phyloP scores from a whole-genome alignment of 805 yeast genomes.

The Peterozyma xylosa region DNA sequence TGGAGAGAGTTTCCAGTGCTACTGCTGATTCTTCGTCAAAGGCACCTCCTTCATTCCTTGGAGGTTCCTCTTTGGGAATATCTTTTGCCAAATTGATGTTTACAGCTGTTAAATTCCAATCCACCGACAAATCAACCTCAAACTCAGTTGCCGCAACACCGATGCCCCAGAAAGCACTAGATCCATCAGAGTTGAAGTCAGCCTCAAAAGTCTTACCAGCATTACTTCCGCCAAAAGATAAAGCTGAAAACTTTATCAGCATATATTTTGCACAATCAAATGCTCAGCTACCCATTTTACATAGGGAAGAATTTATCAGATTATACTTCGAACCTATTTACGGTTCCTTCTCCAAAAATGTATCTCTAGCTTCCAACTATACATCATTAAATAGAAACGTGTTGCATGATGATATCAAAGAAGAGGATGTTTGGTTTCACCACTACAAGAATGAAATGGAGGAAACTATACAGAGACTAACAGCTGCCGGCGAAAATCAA shows the following conservation, averaged over 20 bases:
- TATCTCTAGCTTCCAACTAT: constrained; percentile 52
- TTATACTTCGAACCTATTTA: constrained; percentile 72
- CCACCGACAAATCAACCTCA: constrained; percentile 9
- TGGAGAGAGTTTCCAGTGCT: constrained; percentile 18
- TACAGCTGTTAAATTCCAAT: constrained; percentile 63
- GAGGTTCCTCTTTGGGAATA: constrained; percentile 46
- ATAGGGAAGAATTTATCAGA: constrained; percentile 67
- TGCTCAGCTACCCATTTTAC: constrained; percentile 77
- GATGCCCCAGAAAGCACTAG: constrained; percentile 13
- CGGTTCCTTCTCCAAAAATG: constrained; percentile 50
- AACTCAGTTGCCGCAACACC: constrained; percentile 8
- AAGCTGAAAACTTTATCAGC: constrained; percentile 59
- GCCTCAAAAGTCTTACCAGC: constrained; percentile 28
- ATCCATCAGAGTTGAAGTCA: constrained; percentile 18
- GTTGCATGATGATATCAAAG: constrained; percentile 18
- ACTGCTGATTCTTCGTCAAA: constrained; percentile 22
- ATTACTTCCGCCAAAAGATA: constrained; percentile 57
- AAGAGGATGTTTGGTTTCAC: constrained; percentile 39
- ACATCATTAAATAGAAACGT: constrained; percentile 33
- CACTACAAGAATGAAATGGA: constrained; percentile 30
- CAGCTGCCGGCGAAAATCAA: constrained; percentile 7
- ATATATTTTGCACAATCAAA: constrained; percentile 74
- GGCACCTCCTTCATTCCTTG: constrained; percentile 30
- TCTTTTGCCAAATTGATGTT: constrained; percentile 72
- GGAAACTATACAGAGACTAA: constrained; percentile 12